Percentiles rank a stretch among this genome's conserved stretches.
These are phyloP conservation scores for Neurospora sp. DNA, from an alignment of 495 filamentous ascomycete species.

Conservation along the genomic window DNA sequence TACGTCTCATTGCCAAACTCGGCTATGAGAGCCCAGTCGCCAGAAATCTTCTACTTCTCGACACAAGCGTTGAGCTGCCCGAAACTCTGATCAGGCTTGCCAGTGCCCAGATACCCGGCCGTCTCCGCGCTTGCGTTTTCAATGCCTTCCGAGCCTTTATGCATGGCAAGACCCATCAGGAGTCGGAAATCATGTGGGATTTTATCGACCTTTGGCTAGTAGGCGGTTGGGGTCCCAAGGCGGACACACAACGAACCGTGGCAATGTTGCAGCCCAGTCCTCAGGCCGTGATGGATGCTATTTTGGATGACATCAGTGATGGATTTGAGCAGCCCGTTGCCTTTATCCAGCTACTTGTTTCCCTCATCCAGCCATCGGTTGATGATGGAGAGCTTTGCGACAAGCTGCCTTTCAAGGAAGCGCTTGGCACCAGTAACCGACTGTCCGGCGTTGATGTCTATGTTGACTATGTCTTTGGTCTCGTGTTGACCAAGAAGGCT, in stretches of 20 bases:
- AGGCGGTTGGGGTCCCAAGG: conserved; percentile 33
- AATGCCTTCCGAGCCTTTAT: conserved; percentile 56
- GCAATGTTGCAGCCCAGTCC: conserved; percentile 27
- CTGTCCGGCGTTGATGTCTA: conserved; percentile 86
- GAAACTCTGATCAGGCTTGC: conserved; percentile 59
- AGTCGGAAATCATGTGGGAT: conserved; percentile 58
- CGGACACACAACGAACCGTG: conserved; percentile 24
- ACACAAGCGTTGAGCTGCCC: conserved; percentile 50
- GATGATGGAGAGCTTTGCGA: conserved; percentile 54
- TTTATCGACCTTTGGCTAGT: conserved; percentile 64
- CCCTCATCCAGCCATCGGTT: conserved; percentile 52
- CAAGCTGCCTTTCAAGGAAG: conserved; percentile 76
- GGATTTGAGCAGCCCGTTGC: conserved; percentile 74
- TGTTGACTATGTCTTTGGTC: conserved; percentile 75
- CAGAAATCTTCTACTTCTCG: conserved; percentile 56
- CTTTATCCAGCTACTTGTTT: conserved; percentile 63
- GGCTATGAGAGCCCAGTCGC: conserved; percentile 57
- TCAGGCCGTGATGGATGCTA: conserved; percentile 40
- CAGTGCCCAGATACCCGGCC: conserved; percentile 55
- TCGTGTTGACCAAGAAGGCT: conserved; percentile 55
- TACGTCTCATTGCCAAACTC: conserved; percentile 75
- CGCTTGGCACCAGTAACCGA: conserved; percentile 66
- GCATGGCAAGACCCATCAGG: conserved; percentile 48
- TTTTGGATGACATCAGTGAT: conserved; percentile 48
- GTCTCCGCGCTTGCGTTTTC: conserved; percentile 70